phyloP scores from a whole-genome alignment of 768 basidiomycete genomes.

The Tulasnella sp. region DNA sequence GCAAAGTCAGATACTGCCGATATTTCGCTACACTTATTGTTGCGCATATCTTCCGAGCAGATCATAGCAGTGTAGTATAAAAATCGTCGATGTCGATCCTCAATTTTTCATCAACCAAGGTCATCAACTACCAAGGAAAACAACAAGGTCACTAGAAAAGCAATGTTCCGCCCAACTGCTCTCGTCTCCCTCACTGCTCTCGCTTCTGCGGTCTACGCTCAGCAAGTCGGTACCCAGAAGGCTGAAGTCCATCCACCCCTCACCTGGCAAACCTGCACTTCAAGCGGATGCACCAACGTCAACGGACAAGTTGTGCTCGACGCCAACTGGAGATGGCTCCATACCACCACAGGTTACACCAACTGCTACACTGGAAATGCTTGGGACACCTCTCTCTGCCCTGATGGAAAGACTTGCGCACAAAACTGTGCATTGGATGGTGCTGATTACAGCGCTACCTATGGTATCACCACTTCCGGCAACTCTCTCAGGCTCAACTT shows the following conservation, averaged over 20 bases:
- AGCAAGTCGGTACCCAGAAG: conserved; percentile 37
- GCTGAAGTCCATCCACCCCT: conserved; percentile 39
- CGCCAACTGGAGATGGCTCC: conserved; percentile 22
- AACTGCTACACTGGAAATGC: conserved; percentile 43
- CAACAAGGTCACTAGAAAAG: no score
- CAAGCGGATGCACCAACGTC: conserved; percentile 21
- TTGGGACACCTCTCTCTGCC: conserved; percentile 42
- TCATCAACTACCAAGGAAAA: no score
- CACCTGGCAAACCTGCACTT: conserved; percentile 35
- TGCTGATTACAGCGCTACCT: conserved; percentile 17
- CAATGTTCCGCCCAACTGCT: conserved; percentile 1
- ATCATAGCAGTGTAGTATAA: no score
- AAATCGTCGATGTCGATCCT: no score
- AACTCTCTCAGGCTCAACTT: conserved; percentile 16
- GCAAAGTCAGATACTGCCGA: no score
- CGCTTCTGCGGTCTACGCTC: conserved; percentile 18
- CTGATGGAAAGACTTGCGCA: conserved; percentile 37
- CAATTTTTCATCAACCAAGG: no score
- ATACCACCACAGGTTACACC: conserved; percentile 26
- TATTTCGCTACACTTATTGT: no score
- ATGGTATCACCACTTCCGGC: conserved; percentile 14
- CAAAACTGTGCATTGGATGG: conserved; percentile 28
- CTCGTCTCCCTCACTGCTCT: conserved; percentile 13
- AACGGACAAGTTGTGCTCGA: conserved; percentile 6
- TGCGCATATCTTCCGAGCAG: no score